Percentiles rank a stretch among this genome's conserved stretches.
These are phyloP conservation scores for Fusarium pseudoanthophilum DNA, from an alignment of 2,329 filamentous ascomycete species.

Conservation along the genomic window DNA sequence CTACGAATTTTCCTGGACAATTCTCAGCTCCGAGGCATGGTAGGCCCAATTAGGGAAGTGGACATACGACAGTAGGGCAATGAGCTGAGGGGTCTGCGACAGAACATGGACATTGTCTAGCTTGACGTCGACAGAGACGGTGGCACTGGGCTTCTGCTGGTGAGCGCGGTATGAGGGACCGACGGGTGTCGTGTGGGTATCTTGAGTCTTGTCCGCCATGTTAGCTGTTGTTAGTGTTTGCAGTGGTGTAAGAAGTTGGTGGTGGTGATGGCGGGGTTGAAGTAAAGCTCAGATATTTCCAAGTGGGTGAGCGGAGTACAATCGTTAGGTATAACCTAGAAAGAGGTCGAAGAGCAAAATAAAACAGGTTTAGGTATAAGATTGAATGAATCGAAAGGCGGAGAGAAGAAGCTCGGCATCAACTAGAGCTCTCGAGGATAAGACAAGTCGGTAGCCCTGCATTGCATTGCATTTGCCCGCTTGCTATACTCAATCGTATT, in stretches of 20 bases:
- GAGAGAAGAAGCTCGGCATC: constrained; percentile 25
- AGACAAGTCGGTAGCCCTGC: constrained; percentile 37
- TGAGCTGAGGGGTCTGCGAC: constrained; percentile 93
- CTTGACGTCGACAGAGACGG: constrained; percentile 83
- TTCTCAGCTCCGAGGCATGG: constrained; percentile 35
- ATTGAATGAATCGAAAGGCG: constrained; percentile 28
- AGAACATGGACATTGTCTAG: constrained; percentile 91
- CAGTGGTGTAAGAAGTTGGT: constrained; percentile 9
- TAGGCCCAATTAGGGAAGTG: constrained; percentile 19
- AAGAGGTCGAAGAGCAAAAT: not conserved
- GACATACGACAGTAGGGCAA: constrained; percentile 94
- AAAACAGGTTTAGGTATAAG: constrained; percentile 9
- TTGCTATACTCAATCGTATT: constrained; percentile 15
- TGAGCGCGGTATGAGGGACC: constrained; percentile 82
- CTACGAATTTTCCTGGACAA: constrained; percentile 90
- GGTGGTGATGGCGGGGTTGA: constrained; percentile 20
- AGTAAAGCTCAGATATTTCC: constrained; percentile 23
- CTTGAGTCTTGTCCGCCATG: constrained; percentile 44
- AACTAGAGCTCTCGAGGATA: constrained; percentile 35
- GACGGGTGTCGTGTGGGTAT: constrained; percentile 68
- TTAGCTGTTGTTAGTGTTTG: constrained; percentile 28
- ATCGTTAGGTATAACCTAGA: not conserved
- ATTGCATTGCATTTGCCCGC: constrained; percentile 15
- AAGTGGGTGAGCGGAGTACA: constrained; percentile 13
- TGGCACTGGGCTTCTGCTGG: constrained; percentile 84